Percentiles rank a stretch among this genome's conserved stretches.
Conservation (phyloP, 192 early-diverging fungal genomes). For the Coemansia sp. region DNA sequence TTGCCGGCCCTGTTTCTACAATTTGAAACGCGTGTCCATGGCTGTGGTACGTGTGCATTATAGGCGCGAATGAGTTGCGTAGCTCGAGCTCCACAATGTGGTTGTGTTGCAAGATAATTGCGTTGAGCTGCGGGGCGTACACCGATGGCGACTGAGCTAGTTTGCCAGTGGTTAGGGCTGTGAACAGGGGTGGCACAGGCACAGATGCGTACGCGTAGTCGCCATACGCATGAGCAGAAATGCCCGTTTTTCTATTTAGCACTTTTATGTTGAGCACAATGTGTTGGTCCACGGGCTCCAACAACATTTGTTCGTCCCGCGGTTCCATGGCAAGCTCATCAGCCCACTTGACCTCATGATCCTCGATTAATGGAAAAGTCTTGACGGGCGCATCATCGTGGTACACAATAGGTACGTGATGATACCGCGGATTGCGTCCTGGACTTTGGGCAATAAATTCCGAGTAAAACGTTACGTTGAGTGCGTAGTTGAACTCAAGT, state of each 20-base stretch:
- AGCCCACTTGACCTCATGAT: constrained; percentile 13
- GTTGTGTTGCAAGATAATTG: constrained; percentile 63
- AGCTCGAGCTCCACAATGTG: constrained; percentile 68
- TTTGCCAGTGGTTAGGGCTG: constrained; percentile 63
- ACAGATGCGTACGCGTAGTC: constrained; percentile 14
- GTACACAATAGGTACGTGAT: constrained; percentile 61
- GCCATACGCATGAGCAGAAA: background rate
- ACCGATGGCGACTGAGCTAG: too few relatives aligned
- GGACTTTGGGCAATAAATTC: constrained; percentile 53
- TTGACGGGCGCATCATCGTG: constrained; percentile 58
- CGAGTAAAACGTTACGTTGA: constrained; percentile 62
- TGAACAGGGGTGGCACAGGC: constrained; percentile 63
- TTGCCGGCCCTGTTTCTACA: constrained; percentile 47
- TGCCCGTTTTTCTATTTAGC: background rate
- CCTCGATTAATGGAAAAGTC: background rate
- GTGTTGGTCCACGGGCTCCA: constrained; percentile 47
- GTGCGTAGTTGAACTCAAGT: constrained; percentile 60
- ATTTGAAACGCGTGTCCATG: constrained; percentile 86
- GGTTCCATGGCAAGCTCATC: constrained; percentile 10
- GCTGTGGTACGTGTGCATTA: constrained; percentile 75
- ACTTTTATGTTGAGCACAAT: background rate
- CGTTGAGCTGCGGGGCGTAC: constrained; percentile 64
- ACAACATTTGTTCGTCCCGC: constrained; percentile 48
- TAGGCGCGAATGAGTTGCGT: constrained; percentile 63
- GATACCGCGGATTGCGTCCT: constrained; percentile 51